Conservation (phyloP, 306 rosid species). For the Gastrolobium bilobum region DNA sequence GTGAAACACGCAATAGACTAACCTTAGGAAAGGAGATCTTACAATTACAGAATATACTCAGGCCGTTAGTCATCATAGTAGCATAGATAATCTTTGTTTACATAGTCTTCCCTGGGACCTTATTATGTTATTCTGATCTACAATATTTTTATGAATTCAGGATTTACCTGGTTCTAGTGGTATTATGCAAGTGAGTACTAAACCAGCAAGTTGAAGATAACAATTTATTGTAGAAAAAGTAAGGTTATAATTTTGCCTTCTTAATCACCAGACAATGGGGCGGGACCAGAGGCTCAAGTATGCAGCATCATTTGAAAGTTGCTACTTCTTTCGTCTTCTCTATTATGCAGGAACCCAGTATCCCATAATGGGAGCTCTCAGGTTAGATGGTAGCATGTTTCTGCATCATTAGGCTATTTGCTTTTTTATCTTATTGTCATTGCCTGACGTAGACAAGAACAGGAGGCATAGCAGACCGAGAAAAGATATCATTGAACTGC, state of each 20-base stretch:
- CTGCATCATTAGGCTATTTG: conserved; percentile 1
- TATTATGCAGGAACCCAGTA: conserved; percentile 94
- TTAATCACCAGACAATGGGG: conserved; percentile 83
- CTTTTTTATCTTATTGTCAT: background rate
- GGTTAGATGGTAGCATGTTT: conserved; percentile 57
- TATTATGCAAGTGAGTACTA: conserved; percentile 82
- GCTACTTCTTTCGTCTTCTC: conserved; percentile 93
- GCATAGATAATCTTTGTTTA: conserved; percentile 16
- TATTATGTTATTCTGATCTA: conserved; percentile 19
- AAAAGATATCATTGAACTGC: conserved; percentile 17
- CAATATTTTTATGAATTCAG: conserved; percentile 57
- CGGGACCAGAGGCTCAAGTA: conserved; percentile 87
- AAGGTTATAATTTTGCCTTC: conserved; percentile 47
- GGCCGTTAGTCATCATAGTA: background rate
- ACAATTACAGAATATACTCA: background rate
- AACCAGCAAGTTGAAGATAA: conserved; percentile 46
- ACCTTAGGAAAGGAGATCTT: conserved; percentile 6
- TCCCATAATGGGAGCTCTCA: conserved; percentile 96
- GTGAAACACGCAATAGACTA: conserved; percentile 17
- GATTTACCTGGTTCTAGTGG: conserved; percentile 97
- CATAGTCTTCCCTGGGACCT: conserved; percentile 1
- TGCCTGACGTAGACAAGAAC: conserved; percentile 11
- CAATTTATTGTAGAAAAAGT: conserved; percentile 26
- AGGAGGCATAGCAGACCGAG: background rate
- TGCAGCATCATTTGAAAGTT: conserved; percentile 87